Evolutionary conservation across 805 yeast genomes (phyloP), one percentile per base, ranked within the genome.

Genomic region (Metschnikowia colocasiae): DNA sequence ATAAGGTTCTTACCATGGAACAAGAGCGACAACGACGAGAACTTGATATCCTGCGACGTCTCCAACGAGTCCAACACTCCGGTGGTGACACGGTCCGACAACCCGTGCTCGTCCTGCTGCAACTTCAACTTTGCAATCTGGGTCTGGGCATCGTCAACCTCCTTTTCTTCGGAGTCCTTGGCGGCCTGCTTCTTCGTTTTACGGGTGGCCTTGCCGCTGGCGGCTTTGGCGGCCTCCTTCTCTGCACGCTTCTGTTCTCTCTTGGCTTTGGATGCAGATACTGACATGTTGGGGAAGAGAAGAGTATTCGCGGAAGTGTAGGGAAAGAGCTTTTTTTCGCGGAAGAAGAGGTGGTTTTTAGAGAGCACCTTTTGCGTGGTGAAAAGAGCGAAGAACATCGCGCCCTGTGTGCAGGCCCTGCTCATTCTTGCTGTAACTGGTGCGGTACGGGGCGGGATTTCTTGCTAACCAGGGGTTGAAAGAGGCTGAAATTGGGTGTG

Each of bases 1-100:
- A 92, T 80, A 65, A 94, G 75, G 48, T 94, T 97, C 67, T 91
- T 92, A 75, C 99, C 99, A 71, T 94, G 99, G 84, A 94, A 94
- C 57, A 90, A 80, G 57, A 92, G 77, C 7, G 98, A 88, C 36
- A 90, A 87, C 43, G 97, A 87, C 16, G 92, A 82, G 60, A 92
- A 67, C 74, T 94, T 94, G 64, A 94, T 74, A 83, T 94, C 99
- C 70, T 97, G 83, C 15, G 97, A 89, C 25, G 97, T 91, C 35
- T 68, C 79, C 65, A 94, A 76, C 45, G 96, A 87, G 49, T 85
- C 91, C 64, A 94, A 76, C 40, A 94, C 99, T 79, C 99, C 99
- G 38, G 99, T 92, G 58, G 92, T 87, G 56, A 92, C 99, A 77
- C 99, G 87, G 70, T 92, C 99, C 39, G 97, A 88, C 48, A 92